A percentile compares a stretch with the other conserved stretches of the same genome.
These are phyloP conservation scores for Carex pumila DNA, from an alignment of 176 grass and related monocot genomes.

Conservation along the genomic window DNA sequence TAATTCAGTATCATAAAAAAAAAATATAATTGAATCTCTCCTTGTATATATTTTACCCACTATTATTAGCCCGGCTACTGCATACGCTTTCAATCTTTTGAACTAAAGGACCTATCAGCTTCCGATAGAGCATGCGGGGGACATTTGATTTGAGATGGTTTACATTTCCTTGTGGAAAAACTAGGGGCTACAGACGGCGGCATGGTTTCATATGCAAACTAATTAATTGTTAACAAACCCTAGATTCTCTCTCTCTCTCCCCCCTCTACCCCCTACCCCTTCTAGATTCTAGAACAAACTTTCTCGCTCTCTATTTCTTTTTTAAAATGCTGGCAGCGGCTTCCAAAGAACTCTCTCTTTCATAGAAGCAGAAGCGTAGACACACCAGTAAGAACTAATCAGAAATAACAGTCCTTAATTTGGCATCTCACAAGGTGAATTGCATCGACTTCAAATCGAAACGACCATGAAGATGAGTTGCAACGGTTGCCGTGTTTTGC, in stretches of 20 bases:
- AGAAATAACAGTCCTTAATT: neutral
- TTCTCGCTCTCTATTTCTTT: neutral
- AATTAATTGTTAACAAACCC: constrained; percentile 12
- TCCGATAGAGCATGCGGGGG: too few relatives aligned
- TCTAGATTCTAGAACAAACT: neutral
- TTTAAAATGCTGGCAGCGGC: neutral
- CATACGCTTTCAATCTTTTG: too few relatives aligned
- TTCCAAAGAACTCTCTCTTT: neutral
- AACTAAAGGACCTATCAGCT: too few relatives aligned
- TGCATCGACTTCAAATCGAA: neutral
- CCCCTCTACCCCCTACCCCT: neutral
- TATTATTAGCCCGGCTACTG: too few relatives aligned
- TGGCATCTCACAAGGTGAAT: neutral
- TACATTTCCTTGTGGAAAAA: neutral
- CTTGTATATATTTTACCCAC: too few relatives aligned
- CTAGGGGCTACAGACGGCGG: neutral
- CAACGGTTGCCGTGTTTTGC: constrained; percentile 16
- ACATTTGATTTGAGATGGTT: too few relatives aligned
- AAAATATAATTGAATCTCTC: too few relatives aligned
- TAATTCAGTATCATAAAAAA: too few relatives aligned
- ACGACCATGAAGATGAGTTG: constrained; percentile 10
- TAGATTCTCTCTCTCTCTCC: neutral
- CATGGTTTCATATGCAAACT: constrained; percentile 5
- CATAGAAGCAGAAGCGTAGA: neutral
- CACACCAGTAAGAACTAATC: neutral